These are phyloP conservation scores for Ensete ventricosum DNA, from an alignment of 176 grass and related monocot genomes.

Conservation along the genomic window DNA sequence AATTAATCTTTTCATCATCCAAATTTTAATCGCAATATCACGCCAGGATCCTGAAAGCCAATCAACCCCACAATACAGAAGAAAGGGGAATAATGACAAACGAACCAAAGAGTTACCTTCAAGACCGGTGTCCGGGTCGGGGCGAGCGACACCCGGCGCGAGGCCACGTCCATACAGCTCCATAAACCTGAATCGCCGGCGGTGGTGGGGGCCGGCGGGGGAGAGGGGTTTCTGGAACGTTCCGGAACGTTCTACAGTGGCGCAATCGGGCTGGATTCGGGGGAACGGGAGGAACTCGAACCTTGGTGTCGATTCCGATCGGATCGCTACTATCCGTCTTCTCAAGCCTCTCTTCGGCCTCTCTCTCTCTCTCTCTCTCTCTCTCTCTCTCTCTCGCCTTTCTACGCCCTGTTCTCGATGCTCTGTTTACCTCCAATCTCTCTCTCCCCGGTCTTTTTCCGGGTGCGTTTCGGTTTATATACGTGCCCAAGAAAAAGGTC, in stretches of 20 bases:
- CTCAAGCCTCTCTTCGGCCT: not conserved
- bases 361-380: too few relatives aligned
- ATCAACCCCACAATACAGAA: not conserved
- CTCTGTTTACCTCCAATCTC: not conserved
- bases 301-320: not conserved
- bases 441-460: not conserved
- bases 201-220: not conserved
- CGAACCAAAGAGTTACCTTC: slow-evolving; percentile 5
- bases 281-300: not conserved
- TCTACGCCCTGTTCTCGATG: too few relatives aligned
- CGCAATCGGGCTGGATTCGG: not conserved
- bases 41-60: not conserved
- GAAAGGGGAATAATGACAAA: not conserved
- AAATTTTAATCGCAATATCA: too few relatives aligned
- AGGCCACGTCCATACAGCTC: slow-evolving; percentile 3
- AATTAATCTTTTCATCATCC: not conserved
- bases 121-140: slow-evolving; percentile 4
- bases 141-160: too few relatives aligned
- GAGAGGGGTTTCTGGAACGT: not conserved
- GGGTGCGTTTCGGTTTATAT: slow-evolving; percentile 11
- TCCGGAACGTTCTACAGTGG: not conserved
- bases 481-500: slow-evolving; percentile 1
- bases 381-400: not conserved
- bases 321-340: not conserved
- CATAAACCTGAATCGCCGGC: not conserved